Percentiles rank a stretch among this genome's conserved stretches.
Evolutionary conservation across 495 filamentous ascomycete genomes (phyloP).

Genomic region (Penicillium desertorum): DNA sequence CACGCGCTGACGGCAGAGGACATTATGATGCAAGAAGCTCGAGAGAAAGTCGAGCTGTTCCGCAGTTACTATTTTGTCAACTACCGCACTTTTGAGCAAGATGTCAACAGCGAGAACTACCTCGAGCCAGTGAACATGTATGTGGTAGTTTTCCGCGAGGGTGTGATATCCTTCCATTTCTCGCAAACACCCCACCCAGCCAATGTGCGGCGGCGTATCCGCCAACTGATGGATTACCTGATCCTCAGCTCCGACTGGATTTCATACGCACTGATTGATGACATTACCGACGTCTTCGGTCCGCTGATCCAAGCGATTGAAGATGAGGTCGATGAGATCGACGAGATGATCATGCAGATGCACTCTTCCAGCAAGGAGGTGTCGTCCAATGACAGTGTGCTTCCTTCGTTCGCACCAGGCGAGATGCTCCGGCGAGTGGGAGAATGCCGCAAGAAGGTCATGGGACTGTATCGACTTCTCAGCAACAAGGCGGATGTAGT

Average conservation of each 20-base stretch:
- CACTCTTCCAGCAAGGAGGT: conserved; percentile 58
- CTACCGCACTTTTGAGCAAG: conserved; percentile 95
- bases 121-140: conserved; percentile 97
- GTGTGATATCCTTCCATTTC: conserved; percentile 94
- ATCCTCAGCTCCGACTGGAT: conserved; percentile 96
- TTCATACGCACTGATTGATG: conserved; percentile 95
- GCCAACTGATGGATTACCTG: conserved; percentile 91
- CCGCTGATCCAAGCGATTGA: conserved; percentile 88
- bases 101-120: conserved; percentile 80
- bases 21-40: conserved; percentile 94
- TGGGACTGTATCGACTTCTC: conserved; percentile 86
- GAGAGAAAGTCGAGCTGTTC: conserved; percentile 98
- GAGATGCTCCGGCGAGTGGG: conserved; percentile 90
- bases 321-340: conserved; percentile 85
- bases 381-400: conserved; percentile 28
- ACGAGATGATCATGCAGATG: conserved; percentile 74
- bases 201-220: conserved; percentile 89
- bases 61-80: conserved; percentile 97
- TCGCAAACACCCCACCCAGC: conserved; percentile 89
- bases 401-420: conserved; percentile 56
- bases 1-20: conserved; percentile 94
- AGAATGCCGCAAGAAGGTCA: conserved; percentile 93
- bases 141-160: conserved; percentile 93
- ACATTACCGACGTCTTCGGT: conserved; percentile 93
- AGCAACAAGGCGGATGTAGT: conserved; percentile 99